phyloP scores from a whole-genome alignment of 2,329 filamentous ascomycete species.

The Bipolaris bicolor region DNA sequence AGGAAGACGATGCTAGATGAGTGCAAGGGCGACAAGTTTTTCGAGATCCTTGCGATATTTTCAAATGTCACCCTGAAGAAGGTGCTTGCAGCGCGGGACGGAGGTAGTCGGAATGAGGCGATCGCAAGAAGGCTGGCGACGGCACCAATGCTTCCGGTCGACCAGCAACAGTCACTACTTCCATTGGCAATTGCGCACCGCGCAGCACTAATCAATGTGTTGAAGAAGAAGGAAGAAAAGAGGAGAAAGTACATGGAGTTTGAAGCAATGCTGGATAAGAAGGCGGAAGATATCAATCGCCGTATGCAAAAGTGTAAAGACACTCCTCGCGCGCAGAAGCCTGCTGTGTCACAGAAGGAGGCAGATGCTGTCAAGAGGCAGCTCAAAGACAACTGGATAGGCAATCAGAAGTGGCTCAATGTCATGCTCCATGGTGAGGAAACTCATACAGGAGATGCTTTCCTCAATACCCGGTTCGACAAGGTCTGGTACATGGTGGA shows the following conservation, averaged over 20 bases:
- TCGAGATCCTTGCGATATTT: constrained; percentile 83
- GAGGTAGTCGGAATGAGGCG: constrained; percentile 30
- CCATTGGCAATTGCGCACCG: constrained; percentile 77
- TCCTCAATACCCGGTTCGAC: constrained; percentile 72
- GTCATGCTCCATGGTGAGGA: constrained; percentile 71
- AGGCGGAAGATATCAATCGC: constrained; percentile 63
- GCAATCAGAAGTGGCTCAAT: constrained; percentile 75
- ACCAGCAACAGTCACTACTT: constrained; percentile 56
- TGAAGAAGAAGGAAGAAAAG: constrained; percentile 66
- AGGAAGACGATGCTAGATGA: constrained; percentile 97
- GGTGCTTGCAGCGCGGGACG: constrained; percentile 60
- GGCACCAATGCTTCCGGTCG: constrained; percentile 43
- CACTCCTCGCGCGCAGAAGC: constrained; percentile 30
- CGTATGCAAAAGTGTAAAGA: constrained; percentile 55
- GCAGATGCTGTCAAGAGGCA: constrained; percentile 59
- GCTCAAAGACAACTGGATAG: constrained; percentile 77
- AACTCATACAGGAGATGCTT: constrained; percentile 61
- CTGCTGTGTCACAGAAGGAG: constrained; percentile 42
- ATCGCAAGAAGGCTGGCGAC: constrained; percentile 60
- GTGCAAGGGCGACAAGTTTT: constrained; percentile 88
- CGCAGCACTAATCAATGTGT: constrained; percentile 64
- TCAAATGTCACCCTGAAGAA: constrained; percentile 83
- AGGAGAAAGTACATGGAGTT: constrained; percentile 68
- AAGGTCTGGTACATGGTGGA: constrained; percentile 73
- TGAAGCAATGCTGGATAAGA: constrained; percentile 66